phyloP scores from a whole-genome alignment of 345 rosid species.

The Citrus sinensis region DVS_A1.0 CM039163.1:7960501-7961000 shows the following conservation, averaged over 20 bases:
- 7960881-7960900: conserved; percentile 94
- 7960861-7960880: conserved; percentile 92
- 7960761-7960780: conserved; percentile 93
- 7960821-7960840: conserved; percentile 94
- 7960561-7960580: conserved; percentile 94
- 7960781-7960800: conserved; percentile 94
- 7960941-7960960: conserved; percentile 83
- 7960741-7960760: conserved; percentile 87
- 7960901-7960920: conserved; percentile 96
- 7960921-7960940: conserved; percentile 89
- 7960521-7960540: conserved; percentile 90
- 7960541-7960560: conserved; percentile 98
- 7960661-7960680: conserved; percentile 84
- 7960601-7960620: conserved; percentile 87
- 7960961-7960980: conserved; percentile 86
- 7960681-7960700: conserved; percentile 86
- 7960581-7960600: conserved; percentile 87
- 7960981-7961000: conserved; percentile 89
- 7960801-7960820: conserved; percentile 97
- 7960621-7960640: conserved; percentile 77
- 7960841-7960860: conserved; percentile 92
- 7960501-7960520: conserved; percentile 80
- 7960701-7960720: conserved; percentile 77
- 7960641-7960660: conserved; percentile 90
- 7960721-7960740: conserved; percentile 97